Evolutionary conservation across 306 rosid genomes (phyloP).

Genomic region (Carpinus viminea): DNA sequence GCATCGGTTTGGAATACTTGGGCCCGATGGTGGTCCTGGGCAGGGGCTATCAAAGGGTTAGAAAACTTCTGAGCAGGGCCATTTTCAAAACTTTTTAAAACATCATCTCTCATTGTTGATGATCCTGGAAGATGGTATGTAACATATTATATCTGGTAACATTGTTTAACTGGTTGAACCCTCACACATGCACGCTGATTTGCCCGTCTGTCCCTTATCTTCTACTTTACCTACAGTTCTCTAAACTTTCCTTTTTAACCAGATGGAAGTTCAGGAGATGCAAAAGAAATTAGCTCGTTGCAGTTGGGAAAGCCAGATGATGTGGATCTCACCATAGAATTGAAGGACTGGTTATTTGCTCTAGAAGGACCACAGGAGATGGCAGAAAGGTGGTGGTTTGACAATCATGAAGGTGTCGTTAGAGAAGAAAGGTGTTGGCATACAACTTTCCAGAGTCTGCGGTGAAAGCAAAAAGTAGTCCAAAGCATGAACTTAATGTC

Average conservation of each 20-base stretch:
- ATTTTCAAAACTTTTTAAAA: constrained; percentile 72
- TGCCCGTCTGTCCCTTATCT: constrained; percentile 3
- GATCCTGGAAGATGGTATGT: constrained; percentile 61
- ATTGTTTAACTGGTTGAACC: constrained; percentile 28
- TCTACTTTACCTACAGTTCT: neutral
- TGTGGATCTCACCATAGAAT: constrained; percentile 70
- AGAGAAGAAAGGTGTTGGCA: constrained; percentile 97
- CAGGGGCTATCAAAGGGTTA: constrained; percentile 64
- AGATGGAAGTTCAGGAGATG: constrained; percentile 51
- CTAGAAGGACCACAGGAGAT: constrained; percentile 83
- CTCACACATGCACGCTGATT: constrained; percentile 20
- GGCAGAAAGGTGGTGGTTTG: constrained; percentile 75
- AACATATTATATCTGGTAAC: constrained; percentile 21
- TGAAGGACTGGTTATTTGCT: constrained; percentile 93
- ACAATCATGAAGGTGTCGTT: constrained; percentile 48
- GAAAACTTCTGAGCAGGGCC: constrained; percentile 85
- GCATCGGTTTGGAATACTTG: constrained; percentile 91
- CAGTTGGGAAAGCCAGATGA: constrained; percentile 82
- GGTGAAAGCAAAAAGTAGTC: constrained; percentile 69
- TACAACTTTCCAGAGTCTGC: constrained; percentile 62
- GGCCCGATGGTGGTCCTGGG: constrained; percentile 93
- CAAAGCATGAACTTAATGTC: constrained; percentile 46
- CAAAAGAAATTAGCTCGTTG: constrained; percentile 48
- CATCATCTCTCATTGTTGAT: constrained; percentile 48
- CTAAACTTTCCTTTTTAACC: constrained; percentile 22